phyloP scores from a whole-genome alignment of 2,329 filamentous ascomycete genomes.

The Phaeoacremonium minimum region DNA sequence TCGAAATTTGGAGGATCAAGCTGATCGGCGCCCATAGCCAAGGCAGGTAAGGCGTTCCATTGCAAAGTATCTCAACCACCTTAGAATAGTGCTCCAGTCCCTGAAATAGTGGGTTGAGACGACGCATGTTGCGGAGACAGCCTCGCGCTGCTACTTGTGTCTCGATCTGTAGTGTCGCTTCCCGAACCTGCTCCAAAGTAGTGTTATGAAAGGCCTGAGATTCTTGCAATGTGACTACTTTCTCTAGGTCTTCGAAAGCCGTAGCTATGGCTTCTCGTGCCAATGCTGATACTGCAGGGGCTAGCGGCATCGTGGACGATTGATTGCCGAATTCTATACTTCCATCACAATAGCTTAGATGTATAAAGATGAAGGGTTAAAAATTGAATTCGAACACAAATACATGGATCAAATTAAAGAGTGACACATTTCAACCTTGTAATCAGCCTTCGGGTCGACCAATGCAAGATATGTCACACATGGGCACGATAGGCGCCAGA shows the following conservation, averaged over 20 bases:
- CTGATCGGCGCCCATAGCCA: slow-evolving; percentile 43
- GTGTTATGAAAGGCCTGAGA: slow-evolving; percentile 18
- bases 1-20: slow-evolving; percentile 23
- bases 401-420: no score
- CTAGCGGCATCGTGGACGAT: slow-evolving; percentile 7
- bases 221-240: slow-evolving; percentile 10
- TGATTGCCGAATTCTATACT: no score
- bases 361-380: no score
- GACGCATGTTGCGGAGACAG: slow-evolving; percentile 35
- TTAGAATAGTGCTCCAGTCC: slow-evolving; percentile 36
- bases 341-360: no score
- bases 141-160: slow-evolving; percentile 27
- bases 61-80: slow-evolving; percentile 35
- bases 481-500: no score
- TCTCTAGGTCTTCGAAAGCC: slow-evolving; percentile 15
- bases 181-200: slow-evolving; percentile 28
- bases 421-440: no score
- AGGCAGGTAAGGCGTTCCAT: slow-evolving; percentile 38
- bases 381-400: no score
- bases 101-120: slow-evolving; percentile 34
- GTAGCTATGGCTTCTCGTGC: slow-evolving; percentile 10
- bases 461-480: no score
- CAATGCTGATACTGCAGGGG: slow-evolving; percentile 3
- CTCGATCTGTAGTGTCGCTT: slow-evolving; percentile 31
- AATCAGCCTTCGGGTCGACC: no score